Conservation (phyloP, 2,329 filamentous ascomycete genomes). For the Ambrosiella beaveri region DNA sequence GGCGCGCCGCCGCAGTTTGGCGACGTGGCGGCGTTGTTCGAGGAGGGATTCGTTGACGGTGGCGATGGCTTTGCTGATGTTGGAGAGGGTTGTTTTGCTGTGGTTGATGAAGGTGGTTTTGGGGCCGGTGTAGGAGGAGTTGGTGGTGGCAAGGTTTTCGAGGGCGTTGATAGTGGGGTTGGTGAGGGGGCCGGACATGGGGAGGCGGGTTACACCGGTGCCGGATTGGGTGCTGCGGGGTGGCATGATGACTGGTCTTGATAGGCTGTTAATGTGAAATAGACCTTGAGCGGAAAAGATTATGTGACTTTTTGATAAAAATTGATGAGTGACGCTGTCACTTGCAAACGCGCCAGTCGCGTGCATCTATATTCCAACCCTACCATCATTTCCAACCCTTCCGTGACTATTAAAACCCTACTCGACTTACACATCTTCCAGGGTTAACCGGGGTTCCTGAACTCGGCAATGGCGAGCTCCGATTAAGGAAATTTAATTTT, state of each 20-base stretch:
- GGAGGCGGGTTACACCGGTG: not conserved
- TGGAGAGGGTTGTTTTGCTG: not conserved
- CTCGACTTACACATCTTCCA: not conserved
- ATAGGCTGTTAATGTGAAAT: not conserved
- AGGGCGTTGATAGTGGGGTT: not conserved
- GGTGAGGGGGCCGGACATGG: not conserved
- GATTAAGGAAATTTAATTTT: not conserved
- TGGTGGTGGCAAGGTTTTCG: not conserved
- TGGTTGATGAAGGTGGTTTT: not conserved
- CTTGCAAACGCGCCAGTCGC: not conserved
- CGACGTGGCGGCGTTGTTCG: slow-evolving; percentile 3
- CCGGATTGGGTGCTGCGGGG: not conserved
- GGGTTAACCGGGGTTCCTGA: not conserved
- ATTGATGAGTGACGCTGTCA: not conserved
- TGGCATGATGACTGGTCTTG: not conserved
- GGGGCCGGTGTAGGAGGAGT: not conserved
- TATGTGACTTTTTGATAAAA: not conserved
- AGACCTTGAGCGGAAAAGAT: not conserved
- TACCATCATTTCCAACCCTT: not conserved
- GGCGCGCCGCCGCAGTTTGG: not conserved
- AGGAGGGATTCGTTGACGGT: slow-evolving; percentile 9
- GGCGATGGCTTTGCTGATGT: slow-evolving; percentile 7
- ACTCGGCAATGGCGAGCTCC: not conserved
- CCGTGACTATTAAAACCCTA: not conserved
- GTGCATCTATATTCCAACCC: not conserved